Evolutionary conservation across 2,329 filamentous ascomycete genomes (phyloP).

Genomic region (Epichloe typhina): DNA sequence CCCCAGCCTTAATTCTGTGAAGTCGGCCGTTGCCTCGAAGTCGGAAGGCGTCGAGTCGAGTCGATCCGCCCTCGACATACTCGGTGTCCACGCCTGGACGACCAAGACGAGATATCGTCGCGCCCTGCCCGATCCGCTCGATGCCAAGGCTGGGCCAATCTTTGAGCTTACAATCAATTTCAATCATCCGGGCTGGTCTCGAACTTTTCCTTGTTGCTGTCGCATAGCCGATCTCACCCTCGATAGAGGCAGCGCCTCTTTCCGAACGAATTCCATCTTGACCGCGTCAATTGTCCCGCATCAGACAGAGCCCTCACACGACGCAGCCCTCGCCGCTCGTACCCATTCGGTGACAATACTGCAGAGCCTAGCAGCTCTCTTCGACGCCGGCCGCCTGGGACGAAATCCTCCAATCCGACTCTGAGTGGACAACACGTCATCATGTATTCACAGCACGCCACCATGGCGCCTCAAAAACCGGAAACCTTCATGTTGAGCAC

Average conservation of each 20-base stretch:
- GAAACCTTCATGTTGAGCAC: slow-evolving; percentile 98
- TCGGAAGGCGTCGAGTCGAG: slow-evolving; percentile 9
- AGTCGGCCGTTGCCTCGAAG: neutral
- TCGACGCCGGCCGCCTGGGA: neutral
- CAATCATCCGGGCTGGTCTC: slow-evolving; percentile 35
- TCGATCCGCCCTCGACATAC: slow-evolving; percentile 13
- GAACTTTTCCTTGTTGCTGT: slow-evolving; percentile 20
- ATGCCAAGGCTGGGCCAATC: slow-evolving; percentile 30
- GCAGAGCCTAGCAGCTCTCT: neutral
- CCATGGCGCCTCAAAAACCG: slow-evolving; percentile 90
- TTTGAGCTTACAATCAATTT: slow-evolving; percentile 15
- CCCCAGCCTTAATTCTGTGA: slow-evolving; percentile 1
- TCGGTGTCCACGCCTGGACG: slow-evolving; percentile 24
- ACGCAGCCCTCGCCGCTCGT: neutral
- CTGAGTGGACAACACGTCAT: slow-evolving; percentile 15
- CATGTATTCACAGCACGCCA: slow-evolving; percentile 75
- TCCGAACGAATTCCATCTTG: slow-evolving; percentile 2
- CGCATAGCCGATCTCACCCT: slow-evolving; percentile 4
- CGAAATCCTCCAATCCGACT: neutral
- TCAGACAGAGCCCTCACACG: neutral
- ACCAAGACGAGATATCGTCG: slow-evolving; percentile 17
- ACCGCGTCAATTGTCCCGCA: neutral
- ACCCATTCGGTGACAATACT: neutral
- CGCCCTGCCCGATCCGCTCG: slow-evolving; percentile 27
- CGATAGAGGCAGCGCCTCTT: slow-evolving; percentile 22